Evolutionary conservation across 1,284 basidiomycete species (phyloP).

Genomic region (Omphalotus olearius): DNA sequence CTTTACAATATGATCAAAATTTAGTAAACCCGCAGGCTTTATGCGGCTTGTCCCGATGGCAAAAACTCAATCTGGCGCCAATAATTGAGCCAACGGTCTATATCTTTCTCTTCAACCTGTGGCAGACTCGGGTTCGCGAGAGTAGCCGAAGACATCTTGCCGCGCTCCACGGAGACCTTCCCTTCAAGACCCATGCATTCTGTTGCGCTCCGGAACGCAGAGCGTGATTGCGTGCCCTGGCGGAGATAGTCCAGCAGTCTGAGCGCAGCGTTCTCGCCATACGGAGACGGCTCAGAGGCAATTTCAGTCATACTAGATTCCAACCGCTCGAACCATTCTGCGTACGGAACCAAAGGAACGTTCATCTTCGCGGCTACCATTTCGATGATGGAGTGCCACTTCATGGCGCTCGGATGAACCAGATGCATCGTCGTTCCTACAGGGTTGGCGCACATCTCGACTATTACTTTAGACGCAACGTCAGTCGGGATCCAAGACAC

Average conservation of each 20-base stretch:
- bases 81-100: background rate
- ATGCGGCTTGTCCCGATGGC: background rate
- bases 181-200: background rate
- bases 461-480: background rate
- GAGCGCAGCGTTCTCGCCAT: conserved; percentile 3
- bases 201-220: background rate
- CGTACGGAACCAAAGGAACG: background rate
- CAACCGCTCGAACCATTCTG: conserved; percentile 2
- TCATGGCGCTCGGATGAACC: background rate
- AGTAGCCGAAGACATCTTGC: background rate
- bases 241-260: conserved; percentile 6
- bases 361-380: background rate
- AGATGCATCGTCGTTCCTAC: background rate
- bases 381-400: background rate
- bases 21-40: no score
- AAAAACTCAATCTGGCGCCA: conserved; percentile 1
- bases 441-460: background rate
- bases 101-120: background rate
- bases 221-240: background rate
- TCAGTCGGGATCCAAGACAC: background rate
- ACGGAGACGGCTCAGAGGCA: background rate
- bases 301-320: background rate
- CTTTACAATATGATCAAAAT: no score
- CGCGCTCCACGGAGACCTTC: background rate
- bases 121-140: background rate